Evolutionary conservation across 2,329 filamentous ascomycete genomes (phyloP), one percentile per base, ranked within the genome.

Genomic region (Sclerotinia sclerotiorum): DNA sequence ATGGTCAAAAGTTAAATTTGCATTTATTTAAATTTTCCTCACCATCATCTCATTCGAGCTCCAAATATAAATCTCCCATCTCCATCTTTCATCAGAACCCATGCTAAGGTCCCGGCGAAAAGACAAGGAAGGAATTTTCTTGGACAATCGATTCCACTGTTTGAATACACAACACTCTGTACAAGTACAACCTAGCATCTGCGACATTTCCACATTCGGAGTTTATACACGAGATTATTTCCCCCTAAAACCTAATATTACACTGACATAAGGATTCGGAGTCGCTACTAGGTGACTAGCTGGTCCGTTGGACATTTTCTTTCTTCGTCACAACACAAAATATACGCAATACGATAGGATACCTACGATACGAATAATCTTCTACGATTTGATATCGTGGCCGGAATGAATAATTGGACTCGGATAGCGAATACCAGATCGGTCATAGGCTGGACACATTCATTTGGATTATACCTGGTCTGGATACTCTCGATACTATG

Each of bases 161-260:
- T 63, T 63, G 60, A 63, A 63, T 63, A 63, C n/a, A 27, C 32
- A 39, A 51, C 51, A 51, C 60, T 32, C 60, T 42, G 60, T 63
- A 63, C 46, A 32, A 63, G 11, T 51, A 62, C 4, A 51, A 15
- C 13, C 39, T 27, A 27, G 7, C 60, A 63, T 21, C 48, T 63
- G 32, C 29, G 32, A n/a, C 7, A 42, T 51, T 39, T 39, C 46
- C 11, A 24, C 8, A 51, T 19, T 39, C 13, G n/a, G 60, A n/a
- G 27, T 32, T 61, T 6, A 39, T 15, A 21, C 29, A 56, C 11
- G 11, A 35, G 11, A 21, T 3, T 35, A 2, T 56, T 10, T n/a
- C 10, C 35, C 32, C 2, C 13, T 21, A 15, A 15, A 63, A 51
- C 13, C 13, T 42, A 51, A 27, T 8, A 27, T 29, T 17, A 62